Base-by-base conservation (phyloP, 2,329 filamentous ascomycete species). In the Basipetospora chlamydospora region DNA sequence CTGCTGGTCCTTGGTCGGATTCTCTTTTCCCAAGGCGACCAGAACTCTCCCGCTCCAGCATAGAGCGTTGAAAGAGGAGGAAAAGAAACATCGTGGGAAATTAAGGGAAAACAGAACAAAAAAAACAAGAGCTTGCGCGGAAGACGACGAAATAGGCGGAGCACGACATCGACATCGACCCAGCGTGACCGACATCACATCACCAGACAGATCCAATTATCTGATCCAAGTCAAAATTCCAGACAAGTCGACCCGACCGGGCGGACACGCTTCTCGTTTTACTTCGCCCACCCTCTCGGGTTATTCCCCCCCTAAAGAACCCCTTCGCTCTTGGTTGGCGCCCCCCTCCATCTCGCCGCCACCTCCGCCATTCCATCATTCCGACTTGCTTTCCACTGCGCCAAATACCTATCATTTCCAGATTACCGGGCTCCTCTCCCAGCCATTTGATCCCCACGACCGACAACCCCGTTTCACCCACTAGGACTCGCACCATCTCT, bases 1-100 rank as follows among this genome's bases (percentile, higher is more conserved):
- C 20, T 17, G 30, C 28, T 18, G 26, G 22, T n/a, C 34, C 35
- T 18, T 37, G n/a, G n/a, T n/a, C 35, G 35, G 31, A 36, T 13
- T 18, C 16, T 29, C 26, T 11, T 28, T 30, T 23, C 20, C 26
- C 25, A 28, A 22, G 18, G 13, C 25, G n/a, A n/a, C n/a, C n/a
- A n/a, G n/a, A n/a, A n/a, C n/a, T 31, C 28, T 16, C 20, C 22
- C 25, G 20, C 17, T 16, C 29, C 5, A 31, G 16, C 17, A 28
- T 21, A 13, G 11, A 20, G 21, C 9, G 31, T 31, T 28, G 35
- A 23, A 17, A 15, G 28, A 22, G 25, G 10, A 28, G 35, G 22
- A 28, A 25, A 26, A 12, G 16, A 31, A 12, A 31, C 16, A 21
- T 10, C 9, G n/a, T 12, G 16, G 26, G 11, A 31, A 6, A 20